These are phyloP conservation scores for Phytopythium litorale DNA, from an alignment of 352 stramenopile species.

Conservation along the genomic window DNA sequence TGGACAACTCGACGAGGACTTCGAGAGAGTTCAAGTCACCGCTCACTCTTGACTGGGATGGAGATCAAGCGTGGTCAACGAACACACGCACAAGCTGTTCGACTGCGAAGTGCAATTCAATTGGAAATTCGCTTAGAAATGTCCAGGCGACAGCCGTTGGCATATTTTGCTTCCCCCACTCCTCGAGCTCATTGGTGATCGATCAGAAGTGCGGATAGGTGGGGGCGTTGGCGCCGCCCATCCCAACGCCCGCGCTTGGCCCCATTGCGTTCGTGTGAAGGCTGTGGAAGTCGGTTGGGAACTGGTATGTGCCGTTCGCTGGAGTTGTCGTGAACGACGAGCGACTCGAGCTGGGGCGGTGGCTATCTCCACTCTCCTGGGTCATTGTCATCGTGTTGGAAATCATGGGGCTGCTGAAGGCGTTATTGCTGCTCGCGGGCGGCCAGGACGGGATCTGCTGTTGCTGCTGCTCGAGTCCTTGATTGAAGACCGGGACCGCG, in stretches of 20 bases:
- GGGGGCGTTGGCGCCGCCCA: not conserved
- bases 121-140: too few relatives aligned
- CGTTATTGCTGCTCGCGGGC: not conserved
- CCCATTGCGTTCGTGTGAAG: conserved; percentile 11
- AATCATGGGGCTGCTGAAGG: not conserved
- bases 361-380: not conserved
- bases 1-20: too few relatives aligned
- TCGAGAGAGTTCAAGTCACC: too few relatives aligned
- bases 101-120: too few relatives aligned
- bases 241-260: not conserved
- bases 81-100: too few relatives aligned
- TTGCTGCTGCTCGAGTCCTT: not conserved
- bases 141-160: too few relatives aligned
- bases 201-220: conserved; percentile 4
- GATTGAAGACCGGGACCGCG: conserved; percentile 2
- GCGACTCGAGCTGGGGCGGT: not conserved
- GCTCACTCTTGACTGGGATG: too few relatives aligned
- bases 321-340: not conserved
- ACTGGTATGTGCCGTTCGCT: conserved; percentile 7
- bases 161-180: not conserved
- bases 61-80: too few relatives aligned
- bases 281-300: conserved; percentile 18
- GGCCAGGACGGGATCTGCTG: conserved; percentile 2
- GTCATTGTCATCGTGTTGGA: not conserved
- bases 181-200: not conserved